Evolutionary conservation across 768 basidiomycete genomes (phyloP).

Genomic region (Hygrophorus pudorinus): DNA sequence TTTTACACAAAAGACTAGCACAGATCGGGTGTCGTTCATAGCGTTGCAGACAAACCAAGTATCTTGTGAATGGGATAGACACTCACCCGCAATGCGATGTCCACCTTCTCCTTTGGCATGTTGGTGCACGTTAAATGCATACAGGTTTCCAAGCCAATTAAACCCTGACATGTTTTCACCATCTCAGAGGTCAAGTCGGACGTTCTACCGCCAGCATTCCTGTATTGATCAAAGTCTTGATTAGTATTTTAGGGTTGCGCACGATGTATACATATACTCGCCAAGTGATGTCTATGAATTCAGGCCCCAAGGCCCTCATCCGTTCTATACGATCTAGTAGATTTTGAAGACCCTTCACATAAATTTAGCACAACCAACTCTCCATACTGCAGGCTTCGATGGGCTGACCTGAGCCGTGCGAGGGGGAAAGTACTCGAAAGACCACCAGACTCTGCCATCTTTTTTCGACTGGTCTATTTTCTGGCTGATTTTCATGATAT

Average conservation of each 20-base stretch:
- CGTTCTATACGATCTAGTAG: slow-evolving; percentile 97
- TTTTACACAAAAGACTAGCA: no score
- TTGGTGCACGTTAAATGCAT: slow-evolving; percentile 99
- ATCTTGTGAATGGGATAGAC: neutral
- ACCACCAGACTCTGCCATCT: slow-evolving; percentile 92
- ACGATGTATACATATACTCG: slow-evolving; percentile 16
- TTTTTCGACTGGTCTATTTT: slow-evolving; percentile 82
- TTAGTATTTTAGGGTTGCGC: neutral
- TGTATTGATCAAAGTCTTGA: slow-evolving; percentile 20
- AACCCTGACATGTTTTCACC: slow-evolving; percentile 87
- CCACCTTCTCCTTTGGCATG: slow-evolving; percentile 95
- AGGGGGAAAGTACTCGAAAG: slow-evolving; percentile 97
- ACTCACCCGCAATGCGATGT: slow-evolving; percentile 78
- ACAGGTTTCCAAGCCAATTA: slow-evolving; percentile 93
- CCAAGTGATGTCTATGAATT: slow-evolving; percentile 99
- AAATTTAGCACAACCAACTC: neutral
- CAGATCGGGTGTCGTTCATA: neutral
- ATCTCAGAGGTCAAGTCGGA: slow-evolving; percentile 90
- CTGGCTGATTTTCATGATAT: slow-evolving; percentile 87
- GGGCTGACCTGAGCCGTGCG: slow-evolving; percentile 77
- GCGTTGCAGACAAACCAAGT: neutral
- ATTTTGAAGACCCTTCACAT: slow-evolving; percentile 77
- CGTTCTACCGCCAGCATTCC: slow-evolving; percentile 95
- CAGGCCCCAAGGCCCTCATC: slow-evolving; percentile 90
- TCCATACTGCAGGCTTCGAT: neutral